Percentiles rank a stretch among this genome's conserved stretches.
These are phyloP conservation scores for Lagerstroemia speciosa DNA, from an alignment of 345 rosid species.

Conservation along the genomic window DNA sequence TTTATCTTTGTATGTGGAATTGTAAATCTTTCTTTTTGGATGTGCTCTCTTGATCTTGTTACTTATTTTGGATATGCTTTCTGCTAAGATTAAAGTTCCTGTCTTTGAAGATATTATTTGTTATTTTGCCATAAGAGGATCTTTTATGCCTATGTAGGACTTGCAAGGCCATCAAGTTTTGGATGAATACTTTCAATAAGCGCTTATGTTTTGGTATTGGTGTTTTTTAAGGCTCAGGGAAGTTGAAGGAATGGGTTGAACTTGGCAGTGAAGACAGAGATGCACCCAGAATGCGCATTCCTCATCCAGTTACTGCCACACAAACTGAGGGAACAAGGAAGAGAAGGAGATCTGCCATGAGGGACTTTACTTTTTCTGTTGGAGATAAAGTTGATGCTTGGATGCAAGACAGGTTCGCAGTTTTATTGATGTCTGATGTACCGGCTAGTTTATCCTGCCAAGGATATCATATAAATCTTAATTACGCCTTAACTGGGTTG, in stretches of 20 bases:
- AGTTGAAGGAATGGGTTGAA: conserved; percentile 82
- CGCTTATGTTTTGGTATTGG: conserved; percentile 1
- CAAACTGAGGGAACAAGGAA: conserved; percentile 90
- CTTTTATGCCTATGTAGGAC: background rate
- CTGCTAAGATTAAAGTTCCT: background rate
- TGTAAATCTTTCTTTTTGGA: background rate
- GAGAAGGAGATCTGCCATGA: conserved; percentile 81
- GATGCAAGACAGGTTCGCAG: conserved; percentile 65
- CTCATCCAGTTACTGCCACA: conserved; percentile 57
- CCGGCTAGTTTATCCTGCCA: no score
- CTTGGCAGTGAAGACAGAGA: conserved; percentile 45
- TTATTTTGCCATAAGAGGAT: background rate
- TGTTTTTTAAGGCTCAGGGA: conserved; percentile 47
- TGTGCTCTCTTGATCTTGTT: background rate
- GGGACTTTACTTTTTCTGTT: conserved; percentile 65
- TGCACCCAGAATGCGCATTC: conserved; percentile 65
- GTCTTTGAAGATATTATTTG: background rate
- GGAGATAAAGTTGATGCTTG: conserved; percentile 92
- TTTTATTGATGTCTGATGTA: background rate
- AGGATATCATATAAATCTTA: no score
- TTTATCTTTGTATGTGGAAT: background rate
- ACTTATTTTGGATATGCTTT: background rate
- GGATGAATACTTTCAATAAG: background rate
- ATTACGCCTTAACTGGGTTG: background rate
- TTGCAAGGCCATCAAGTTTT: background rate